Percentiles rank a stretch among this genome's conserved stretches.
Evolutionary conservation across 176 grass and related monocot species (phyloP).

Genomic region (Triticum turgidum): DNA sequence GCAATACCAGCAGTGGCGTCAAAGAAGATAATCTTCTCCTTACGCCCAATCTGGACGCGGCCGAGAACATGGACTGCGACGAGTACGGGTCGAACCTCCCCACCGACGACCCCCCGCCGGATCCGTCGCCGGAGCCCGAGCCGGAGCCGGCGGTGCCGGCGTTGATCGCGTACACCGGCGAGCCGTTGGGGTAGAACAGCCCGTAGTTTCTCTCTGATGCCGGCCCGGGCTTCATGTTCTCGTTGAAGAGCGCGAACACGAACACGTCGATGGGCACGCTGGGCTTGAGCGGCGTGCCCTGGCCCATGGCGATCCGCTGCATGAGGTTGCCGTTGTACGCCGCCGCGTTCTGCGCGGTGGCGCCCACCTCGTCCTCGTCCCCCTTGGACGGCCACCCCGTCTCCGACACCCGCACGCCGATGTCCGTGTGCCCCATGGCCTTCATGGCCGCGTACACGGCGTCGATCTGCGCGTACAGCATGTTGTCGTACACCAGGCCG

Average conservation of each 20-base stretch:
- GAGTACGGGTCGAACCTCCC: conserved; percentile 39
- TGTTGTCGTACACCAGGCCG: conserved; percentile 60
- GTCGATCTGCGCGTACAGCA: conserved; percentile 92
- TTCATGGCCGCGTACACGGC: conserved; percentile 90
- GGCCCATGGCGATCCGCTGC: conserved; percentile 60
- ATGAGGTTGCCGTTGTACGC: conserved; percentile 84
- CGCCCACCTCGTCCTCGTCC: conserved; percentile 68
- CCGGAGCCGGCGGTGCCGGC: neutral
- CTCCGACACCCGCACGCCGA: conserved; percentile 67
- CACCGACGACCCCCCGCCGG: neutral
- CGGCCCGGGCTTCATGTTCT: conserved; percentile 65
- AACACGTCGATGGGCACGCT: conserved; percentile 75
- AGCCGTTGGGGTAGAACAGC: conserved; percentile 63
- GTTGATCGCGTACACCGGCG: conserved; percentile 59
- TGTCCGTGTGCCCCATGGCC: conserved; percentile 67
- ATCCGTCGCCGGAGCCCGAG: neutral
- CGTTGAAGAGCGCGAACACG: conserved; percentile 91
- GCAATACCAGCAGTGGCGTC: conserved; percentile 25
- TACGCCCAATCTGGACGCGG: conserved; percentile 44
- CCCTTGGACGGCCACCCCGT: conserved; percentile 89
- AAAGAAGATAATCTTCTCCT: conserved; percentile 12
- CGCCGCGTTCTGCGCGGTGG: conserved; percentile 64
- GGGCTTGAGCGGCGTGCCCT: conserved; percentile 77
- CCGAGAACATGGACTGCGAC: conserved; percentile 40
- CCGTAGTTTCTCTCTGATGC: conserved; percentile 86